A percentile compares a stretch with the other conserved stretches of the same genome.
These are phyloP conservation scores for Xenoacremonium recifei DNA, from an alignment of 2,329 filamentous ascomycete genomes.

Conservation along the genomic window DNA sequence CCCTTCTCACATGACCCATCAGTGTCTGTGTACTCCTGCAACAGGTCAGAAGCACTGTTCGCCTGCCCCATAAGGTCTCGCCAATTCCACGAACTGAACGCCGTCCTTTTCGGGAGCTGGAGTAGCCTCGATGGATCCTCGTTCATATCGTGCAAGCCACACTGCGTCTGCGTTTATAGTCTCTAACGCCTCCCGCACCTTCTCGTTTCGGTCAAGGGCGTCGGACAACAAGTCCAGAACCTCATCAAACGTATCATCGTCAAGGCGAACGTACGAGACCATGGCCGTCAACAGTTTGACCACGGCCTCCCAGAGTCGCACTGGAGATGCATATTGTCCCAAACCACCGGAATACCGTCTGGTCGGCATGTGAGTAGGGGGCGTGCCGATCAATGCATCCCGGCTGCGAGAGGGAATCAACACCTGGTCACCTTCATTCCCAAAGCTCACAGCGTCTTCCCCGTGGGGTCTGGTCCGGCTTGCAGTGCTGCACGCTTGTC, in stretches of 20 bases:
- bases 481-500: constrained; percentile 31
- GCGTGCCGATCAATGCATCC: constrained; percentile 16
- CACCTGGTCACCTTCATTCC: constrained; percentile 23
- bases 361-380: constrained; percentile 5
- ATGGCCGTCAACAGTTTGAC: constrained; percentile 58
- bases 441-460: constrained; percentile 14
- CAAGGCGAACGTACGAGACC: constrained; percentile 61
- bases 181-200: constrained; percentile 59
- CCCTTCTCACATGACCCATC: too few species aligned
- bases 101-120: constrained; percentile 43
- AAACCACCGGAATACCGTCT: constrained; percentile 36
- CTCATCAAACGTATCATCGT: constrained; percentile 70
- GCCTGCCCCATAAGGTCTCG: constrained; percentile 9
- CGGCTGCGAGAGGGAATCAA: constrained; percentile 32
- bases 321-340: constrained; percentile 59
- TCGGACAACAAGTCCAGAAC: constrained; percentile 62
- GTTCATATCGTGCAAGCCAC: constrained; percentile 63
- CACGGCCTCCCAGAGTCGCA: constrained; percentile 63
- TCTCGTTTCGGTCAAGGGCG: constrained; percentile 41
- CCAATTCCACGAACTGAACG: constrained; percentile 35
- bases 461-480: constrained; percentile 12
- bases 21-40: too few species aligned
- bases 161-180: constrained; percentile 71
- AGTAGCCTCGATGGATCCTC: constrained; percentile 37
- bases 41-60: too few species aligned